Evolutionary conservation across 2,329 filamentous ascomycete species (phyloP), one percentile per base, ranked within the genome.

Genomic region (Colletotrichum simmondsii): DNA sequence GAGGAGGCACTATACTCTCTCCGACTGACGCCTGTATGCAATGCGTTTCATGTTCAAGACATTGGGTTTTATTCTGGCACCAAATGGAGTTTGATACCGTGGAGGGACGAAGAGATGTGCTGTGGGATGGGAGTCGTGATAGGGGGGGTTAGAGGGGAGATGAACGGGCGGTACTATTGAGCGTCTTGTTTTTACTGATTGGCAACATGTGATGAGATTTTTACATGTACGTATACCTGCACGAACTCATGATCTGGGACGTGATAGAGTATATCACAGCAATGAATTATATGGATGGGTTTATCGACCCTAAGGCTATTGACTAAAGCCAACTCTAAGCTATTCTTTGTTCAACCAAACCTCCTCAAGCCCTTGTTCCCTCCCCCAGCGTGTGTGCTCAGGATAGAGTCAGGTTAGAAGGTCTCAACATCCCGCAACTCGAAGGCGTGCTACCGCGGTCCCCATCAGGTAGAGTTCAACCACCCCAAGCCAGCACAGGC

Each of bases 191-290:
- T 26, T 58, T 65, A 52, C 32, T 56, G 49, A 58, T n/a, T n/a
- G 59, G 70, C 53, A 65, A 71, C 35, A 65, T 70, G 46, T 65
- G 71, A 71, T 57, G 71, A 71, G 24, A 60, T 61, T 54, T 59
- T 65, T 26, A 65, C 32, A 69, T 37, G 52, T 42, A 69, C 32
- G 42, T 42, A 70, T 57, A 70, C 71, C 71, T 65, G 49, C 61
- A 73, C 66, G 66, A 65, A 65, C 60, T 71, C 60, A 71, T 65
- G 71, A 73, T 42, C 19, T 54, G 30, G 60, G 60, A 19, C 54
- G 56, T 71, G 60, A 49, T 73, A 65, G 60, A 65, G 49, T 70
- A 61, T 42, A 22, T n/a, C 30, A 61, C 66, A 61, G 56, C 66
- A 61, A 61, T 73, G 66, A 65, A 65, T 62, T 56, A 53, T 49